Percentiles rank a stretch among this genome's conserved stretches.
Evolutionary conservation across 805 yeast species (phyloP).

Genomic region (Helenozyma baotianmanensis): DNA sequence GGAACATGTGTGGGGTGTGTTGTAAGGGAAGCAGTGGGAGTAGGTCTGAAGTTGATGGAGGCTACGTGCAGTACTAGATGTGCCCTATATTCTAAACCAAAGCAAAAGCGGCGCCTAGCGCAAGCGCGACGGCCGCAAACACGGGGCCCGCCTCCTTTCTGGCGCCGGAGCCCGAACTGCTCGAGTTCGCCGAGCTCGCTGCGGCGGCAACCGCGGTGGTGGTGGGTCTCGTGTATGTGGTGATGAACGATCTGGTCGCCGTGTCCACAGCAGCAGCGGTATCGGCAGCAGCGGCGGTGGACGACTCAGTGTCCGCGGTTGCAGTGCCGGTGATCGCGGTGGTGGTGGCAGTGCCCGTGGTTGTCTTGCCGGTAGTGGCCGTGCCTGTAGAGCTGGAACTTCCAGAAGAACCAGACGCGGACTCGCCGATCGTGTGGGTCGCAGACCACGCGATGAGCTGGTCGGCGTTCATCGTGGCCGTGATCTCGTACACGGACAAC

Average conservation of each 20-base stretch:
- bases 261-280: slow-evolving; percentile 19
- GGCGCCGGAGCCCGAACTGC: neutral
- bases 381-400: too few species aligned
- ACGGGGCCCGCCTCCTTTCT: too few species aligned
- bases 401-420: neutral
- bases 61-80: too few species aligned
- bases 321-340: slow-evolving; percentile 2
- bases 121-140: too few species aligned
- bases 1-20: too few species aligned
- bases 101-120: neutral
- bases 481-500: slow-evolving; percentile 8
- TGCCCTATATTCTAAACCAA: too few species aligned
- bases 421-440: slow-evolving; percentile 11
- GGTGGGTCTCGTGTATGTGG: slow-evolving; percentile 28
- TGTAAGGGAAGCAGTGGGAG: neutral
- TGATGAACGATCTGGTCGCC: slow-evolving; percentile 22
- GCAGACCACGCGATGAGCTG: slow-evolving; percentile 16
- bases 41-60: too few species aligned
- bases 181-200: slow-evolving; percentile 1
- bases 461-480: slow-evolving; percentile 13
- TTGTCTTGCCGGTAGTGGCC: too few species aligned
- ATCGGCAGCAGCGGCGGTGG: slow-evolving; percentile 2
- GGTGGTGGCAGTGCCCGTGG: slow-evolving; percentile 3
- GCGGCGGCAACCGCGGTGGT: slow-evolving; percentile 9
- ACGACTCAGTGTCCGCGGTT: slow-evolving; percentile 8